Conservation (phyloP, 1,139 yeast species). For the Sugiyamaella neomexicana region DNA sequence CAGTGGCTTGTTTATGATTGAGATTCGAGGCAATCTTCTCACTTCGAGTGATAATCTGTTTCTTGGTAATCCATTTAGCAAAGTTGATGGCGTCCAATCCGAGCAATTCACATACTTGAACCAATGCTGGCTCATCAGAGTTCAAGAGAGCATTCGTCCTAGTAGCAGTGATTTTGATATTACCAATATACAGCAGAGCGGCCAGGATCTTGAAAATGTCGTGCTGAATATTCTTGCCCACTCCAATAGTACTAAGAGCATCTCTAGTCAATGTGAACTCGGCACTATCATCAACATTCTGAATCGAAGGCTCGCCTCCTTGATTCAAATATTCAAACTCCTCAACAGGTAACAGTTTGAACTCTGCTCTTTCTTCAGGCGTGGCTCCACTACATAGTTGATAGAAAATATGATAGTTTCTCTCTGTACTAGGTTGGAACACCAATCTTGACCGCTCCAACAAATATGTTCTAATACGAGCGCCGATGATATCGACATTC, state of each 20-base stretch:
- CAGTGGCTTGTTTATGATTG: constrained; percentile 80
- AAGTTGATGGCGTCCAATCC: constrained; percentile 75
- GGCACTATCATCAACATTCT: constrained; percentile 75
- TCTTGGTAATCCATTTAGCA: constrained; percentile 91
- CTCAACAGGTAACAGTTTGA: constrained; percentile 59
- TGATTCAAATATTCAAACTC: constrained; percentile 85
- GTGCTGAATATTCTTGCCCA: constrained; percentile 57
- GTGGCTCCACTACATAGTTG: constrained; percentile 81
- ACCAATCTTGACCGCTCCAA: constrained; percentile 93
- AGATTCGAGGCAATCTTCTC: constrained; percentile 88
- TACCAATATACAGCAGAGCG: constrained; percentile 90
- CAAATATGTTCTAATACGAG: constrained; percentile 87
- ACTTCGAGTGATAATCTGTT: constrained; percentile 88
- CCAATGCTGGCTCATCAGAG: constrained; percentile 82
- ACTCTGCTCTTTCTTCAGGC: constrained; percentile 55
- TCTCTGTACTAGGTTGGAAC: constrained; percentile 83
- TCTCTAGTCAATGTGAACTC: constrained; percentile 75
- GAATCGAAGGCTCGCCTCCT: constrained; percentile 75
- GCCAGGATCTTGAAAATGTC: constrained; percentile 79
- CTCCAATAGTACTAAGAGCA: constrained; percentile 80
- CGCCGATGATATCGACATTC: constrained; percentile 81
- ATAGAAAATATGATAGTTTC: constrained; percentile 94
- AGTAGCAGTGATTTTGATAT: constrained; percentile 82
- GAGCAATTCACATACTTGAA: constrained; percentile 79
- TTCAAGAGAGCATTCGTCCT: constrained; percentile 81